phyloP scores from a whole-genome alignment of 1,284 basidiomycete species.

The Sphaerobolus stellatus region DNA sequence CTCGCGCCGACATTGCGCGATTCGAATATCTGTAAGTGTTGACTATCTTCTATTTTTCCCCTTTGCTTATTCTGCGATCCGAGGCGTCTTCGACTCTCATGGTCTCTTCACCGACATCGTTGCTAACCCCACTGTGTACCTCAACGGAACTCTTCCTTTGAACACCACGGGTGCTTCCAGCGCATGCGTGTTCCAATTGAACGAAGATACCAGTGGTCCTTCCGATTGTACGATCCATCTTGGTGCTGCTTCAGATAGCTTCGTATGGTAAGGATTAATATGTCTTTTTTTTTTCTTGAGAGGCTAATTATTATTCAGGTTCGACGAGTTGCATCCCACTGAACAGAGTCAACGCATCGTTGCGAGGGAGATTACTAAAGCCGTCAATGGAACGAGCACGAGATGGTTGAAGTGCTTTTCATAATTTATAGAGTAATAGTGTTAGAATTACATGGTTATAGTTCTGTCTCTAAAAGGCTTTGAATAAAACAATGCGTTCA shows the following conservation, averaged over 20 bases:
- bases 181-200: slow-evolving; percentile 5
- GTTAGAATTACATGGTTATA: too few species aligned
- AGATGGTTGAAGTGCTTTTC: slow-evolving; percentile 1
- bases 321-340: slow-evolving; percentile 13
- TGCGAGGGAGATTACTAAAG: slow-evolving; percentile 29
- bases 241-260: slow-evolving; percentile 7
- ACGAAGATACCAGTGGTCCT: slow-evolving; percentile 1
- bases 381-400: slow-evolving; percentile 40
- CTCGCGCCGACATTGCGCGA: slow-evolving; percentile 35
- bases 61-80: neutral
- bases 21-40: slow-evolving; percentile 33
- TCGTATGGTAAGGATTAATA: slow-evolving; percentile 7
- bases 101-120: slow-evolving; percentile 12
- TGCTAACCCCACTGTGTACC: slow-evolving; percentile 6
- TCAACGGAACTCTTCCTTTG: slow-evolving; percentile 12
- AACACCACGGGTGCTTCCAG: slow-evolving; percentile 8
- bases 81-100: slow-evolving; percentile 7
- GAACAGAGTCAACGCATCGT: slow-evolving; percentile 12
- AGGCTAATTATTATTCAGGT: slow-evolving; percentile 1
- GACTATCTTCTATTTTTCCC: neutral
- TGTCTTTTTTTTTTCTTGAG: neutral
- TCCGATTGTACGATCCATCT: slow-evolving; percentile 2
- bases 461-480: too few species aligned
- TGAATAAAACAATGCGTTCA: too few species aligned
- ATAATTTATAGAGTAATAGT: too few species aligned